These are phyloP conservation scores for Ophiostoma novo-ulmi DNA, from an alignment of 2,329 filamentous ascomycete species.

Conservation along the genomic window DNA sequence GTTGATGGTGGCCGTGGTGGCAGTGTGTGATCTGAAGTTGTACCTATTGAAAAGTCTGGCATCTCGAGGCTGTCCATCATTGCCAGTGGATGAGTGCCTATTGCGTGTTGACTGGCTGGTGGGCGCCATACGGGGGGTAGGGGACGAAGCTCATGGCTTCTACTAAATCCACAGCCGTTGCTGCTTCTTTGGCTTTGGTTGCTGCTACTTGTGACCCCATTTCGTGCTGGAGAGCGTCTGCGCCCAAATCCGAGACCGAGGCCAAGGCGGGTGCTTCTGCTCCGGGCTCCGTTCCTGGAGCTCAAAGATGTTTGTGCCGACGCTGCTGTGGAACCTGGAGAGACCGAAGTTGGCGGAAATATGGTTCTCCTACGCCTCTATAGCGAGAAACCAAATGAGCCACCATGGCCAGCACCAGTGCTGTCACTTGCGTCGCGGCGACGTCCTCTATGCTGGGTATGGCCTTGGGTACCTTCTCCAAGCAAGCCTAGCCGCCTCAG, in stretches of 20 bases:
- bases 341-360: neutral
- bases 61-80: neutral
- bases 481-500: neutral
- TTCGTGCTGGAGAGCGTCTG: neutral
- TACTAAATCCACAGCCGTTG: neutral
- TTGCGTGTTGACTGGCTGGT: constrained; percentile 27
- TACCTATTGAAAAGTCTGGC: neutral
- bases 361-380: neutral
- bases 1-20: neutral
- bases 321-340: neutral
- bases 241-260: neutral
- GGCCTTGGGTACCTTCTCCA: neutral
- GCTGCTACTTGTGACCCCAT: neutral
- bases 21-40: neutral
- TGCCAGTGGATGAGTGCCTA: constrained; percentile 23
- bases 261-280: neutral
- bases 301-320: neutral
- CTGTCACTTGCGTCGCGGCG: neutral
- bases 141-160: neutral
- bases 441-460: neutral
- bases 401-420: neutral
- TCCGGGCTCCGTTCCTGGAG: neutral
- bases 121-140: constrained; percentile 24
- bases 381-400: neutral
- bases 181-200: neutral